Base-by-base conservation (phyloP, 1,284 basidiomycete genomes). In the Wallemia mellicola region DNA sequence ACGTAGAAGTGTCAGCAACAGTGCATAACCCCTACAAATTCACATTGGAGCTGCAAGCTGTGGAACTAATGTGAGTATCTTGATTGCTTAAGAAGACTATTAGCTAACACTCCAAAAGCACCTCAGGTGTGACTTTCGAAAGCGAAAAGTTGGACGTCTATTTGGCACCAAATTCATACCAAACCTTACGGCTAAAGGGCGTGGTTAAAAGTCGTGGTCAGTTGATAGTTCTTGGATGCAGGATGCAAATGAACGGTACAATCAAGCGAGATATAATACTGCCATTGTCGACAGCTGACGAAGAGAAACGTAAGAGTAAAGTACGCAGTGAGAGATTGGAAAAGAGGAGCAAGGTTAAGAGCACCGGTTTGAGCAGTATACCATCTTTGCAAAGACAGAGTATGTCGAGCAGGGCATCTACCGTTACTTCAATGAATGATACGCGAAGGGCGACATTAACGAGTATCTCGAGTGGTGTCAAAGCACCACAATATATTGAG, bases 21-120 rank as follows among this genome's bases (percentile, higher is more conserved):
- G 71, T 98, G n/a, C 77, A 80, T 61, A 98, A 98, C 67, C 85
- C 87, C 0, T 92, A 84, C 66, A 77, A 83, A 1, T 88, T 96
- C 68, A 85, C 89, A 61, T 74, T 98, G 11, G 86, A 94, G 62
- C 69, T 96, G 26, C 79, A 85, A 62, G 80, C 78, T 62, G 67
- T 96, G 28, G 77, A 79, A 11, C 73, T 96, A 9, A 83, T 86
- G 88, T 88, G 65, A 64, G 72, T 48, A 48, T 11, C 22, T 48
- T 17, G 28, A 48, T 17, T 22, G 22, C 19, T 17, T 48, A 17
- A 5, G 38, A n/a, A 5, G 38, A n/a, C 60, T n/a, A n/a, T n/a
- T n/a, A n/a, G 63, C 25, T 57, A 7, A 59, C 24, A 60, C 26
- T 15, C 27, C 60, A 48, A 17, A 63, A 92, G 87, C 61, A 88